A percentile compares a stretch with the other conserved stretches of the same genome.
These are phyloP conservation scores for Aspergillus udagawae DNA, from an alignment of 2,329 filamentous ascomycete genomes.

Conservation along the genomic window DNA sequence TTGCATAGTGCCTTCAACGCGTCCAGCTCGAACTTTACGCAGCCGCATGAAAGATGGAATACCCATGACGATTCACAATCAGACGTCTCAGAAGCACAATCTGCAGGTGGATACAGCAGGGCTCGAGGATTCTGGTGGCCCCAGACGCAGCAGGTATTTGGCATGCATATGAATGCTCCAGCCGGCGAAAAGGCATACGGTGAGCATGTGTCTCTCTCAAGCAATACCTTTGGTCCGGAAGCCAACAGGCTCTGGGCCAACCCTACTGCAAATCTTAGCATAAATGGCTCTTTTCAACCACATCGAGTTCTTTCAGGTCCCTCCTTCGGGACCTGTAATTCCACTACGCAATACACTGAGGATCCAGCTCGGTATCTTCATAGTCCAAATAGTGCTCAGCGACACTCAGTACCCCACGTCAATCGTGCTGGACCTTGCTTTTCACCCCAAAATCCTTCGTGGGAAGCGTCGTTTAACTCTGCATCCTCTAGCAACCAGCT, in stretches of 20 bases:
- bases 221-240: conserved; percentile 23
- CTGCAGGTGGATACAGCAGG: conserved; percentile 40
- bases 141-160: conserved; percentile 24
- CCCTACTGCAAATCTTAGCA: conserved; percentile 16
- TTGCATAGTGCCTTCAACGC: conserved; percentile 52
- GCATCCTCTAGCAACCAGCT: conserved; percentile 20
- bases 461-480: conserved; percentile 30
- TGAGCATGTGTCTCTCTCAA: conserved; percentile 19
- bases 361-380: conserved; percentile 30
- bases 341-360: conserved; percentile 26
- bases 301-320: conserved; percentile 36
- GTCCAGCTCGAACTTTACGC: conserved; percentile 41
- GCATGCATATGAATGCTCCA: conserved; percentile 19
- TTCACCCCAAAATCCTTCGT: conserved; percentile 29
- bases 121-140: conserved; percentile 31
- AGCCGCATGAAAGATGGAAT: conserved; percentile 42
- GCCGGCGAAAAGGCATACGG: conserved; percentile 25
- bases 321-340: conserved; percentile 20
- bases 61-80: conserved; percentile 42
- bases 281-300: conserved; percentile 21
- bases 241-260: conserved; percentile 29
- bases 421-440: conserved; percentile 32
- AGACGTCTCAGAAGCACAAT: conserved; percentile 42
- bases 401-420: conserved; percentile 28
- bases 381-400: conserved; percentile 20